Evolutionary conservation across 768 basidiomycete genomes (phyloP), one percentile per base, ranked within the genome.

Genomic region (Termitomyces sp.): DNA sequence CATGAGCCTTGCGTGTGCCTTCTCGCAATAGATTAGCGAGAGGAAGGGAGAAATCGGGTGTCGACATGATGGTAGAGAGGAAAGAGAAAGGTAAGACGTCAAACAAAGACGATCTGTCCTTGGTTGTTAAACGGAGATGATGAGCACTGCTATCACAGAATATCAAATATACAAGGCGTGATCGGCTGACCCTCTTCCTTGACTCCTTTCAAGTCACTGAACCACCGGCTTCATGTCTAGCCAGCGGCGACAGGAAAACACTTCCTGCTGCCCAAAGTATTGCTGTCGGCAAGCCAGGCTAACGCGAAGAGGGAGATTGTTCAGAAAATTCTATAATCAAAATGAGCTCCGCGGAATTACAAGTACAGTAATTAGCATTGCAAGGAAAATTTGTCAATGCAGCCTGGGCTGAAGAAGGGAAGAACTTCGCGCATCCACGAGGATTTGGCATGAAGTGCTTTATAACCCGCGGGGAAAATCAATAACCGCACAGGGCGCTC

Each of bases 1-100:
- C 80, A 65, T 90, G 89, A 8, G 82, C 82, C 54, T 77, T 67
- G 56, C 71, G 72, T 37, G 78, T 80, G 53, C 72, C 74, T 62
- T 80, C 77, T 43, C 71, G 72, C 34, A 84, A 69, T 56, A 84
- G 71, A 50, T 72, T 76, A 14, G 79, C 75, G 18, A 82, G 71
- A 16, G 79, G 75, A 57, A 71, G 70, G 16, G 74, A 69, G 29
- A 74, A 68, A 64, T 80, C 77, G 55, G 75, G 56, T 53, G 66
- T 27, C 24, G 69, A 60, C 76, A 76, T 73, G 67, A 65, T 65
- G 60, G 68, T 64, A 56, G 63, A 5, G 16, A 37, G 36, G 3
- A 2, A 16, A 16, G 12, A 37, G 9, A 13, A 22, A 46, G 59
- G 65, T 61, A 54, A 55, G 34, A 34, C 18, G 12, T 37, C 16